Evolutionary conservation across 306 rosid genomes (phyloP).

Genomic region (Prunus davidiana): DNA sequence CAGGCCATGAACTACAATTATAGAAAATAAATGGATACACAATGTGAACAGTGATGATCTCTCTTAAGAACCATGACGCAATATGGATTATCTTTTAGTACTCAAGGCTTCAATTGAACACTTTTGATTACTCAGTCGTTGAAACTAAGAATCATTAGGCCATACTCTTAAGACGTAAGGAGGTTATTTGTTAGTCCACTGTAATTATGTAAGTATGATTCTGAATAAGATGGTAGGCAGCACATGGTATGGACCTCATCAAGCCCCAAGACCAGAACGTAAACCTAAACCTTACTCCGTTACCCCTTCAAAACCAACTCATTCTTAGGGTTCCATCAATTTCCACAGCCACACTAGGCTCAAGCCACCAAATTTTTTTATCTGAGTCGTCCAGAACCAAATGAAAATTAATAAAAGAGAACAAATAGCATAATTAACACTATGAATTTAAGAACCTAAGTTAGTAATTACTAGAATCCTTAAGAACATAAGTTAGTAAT

Average conservation of each 20-base stretch:
- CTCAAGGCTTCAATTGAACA: background rate
- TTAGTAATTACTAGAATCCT: background rate
- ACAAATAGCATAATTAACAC: background rate
- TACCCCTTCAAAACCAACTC: background rate
- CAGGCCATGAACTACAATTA: constrained; percentile 42
- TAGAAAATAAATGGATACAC: background rate
- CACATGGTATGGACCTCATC: background rate
- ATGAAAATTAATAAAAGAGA: background rate
- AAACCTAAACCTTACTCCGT: background rate
- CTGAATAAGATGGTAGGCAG: background rate
- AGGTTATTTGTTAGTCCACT: background rate
- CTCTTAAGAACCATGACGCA: background rate
- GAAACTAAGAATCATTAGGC: background rate
- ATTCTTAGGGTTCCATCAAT: background rate
- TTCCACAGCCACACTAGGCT: background rate
- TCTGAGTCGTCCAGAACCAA: background rate
- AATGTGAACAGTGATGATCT: background rate
- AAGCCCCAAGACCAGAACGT: background rate
- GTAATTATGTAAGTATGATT: background rate
- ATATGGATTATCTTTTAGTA: background rate
- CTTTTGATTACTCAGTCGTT: background rate
- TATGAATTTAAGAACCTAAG: background rate
- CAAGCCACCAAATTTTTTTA: background rate
- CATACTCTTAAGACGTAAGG: no score
- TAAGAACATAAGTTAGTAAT: background rate